Base-by-base conservation (phyloP, 768 basidiomycete species). In the Podaxis sp. region DNA sequence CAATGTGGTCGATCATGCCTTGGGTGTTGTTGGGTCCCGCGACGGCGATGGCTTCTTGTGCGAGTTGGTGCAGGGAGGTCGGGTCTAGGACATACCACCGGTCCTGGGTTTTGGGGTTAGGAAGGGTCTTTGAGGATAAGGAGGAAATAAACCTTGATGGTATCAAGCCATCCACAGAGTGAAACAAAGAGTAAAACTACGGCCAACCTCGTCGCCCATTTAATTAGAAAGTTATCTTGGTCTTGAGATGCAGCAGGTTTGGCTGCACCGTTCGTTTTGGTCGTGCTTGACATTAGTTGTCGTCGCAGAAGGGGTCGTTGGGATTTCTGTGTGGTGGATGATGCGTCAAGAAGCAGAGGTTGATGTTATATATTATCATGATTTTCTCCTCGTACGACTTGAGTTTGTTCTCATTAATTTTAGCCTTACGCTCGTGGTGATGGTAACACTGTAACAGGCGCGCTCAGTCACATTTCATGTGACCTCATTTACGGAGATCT, bases 61-160 rank as follows among this genome's bases (percentile, higher is more conserved):
- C 85, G 37, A 97, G 84, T 65, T 85, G 78, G 71, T 96, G 90
- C 15, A 98, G 77, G 54, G 76, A 76, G 2, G 76, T 75, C 2
- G 90, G 91, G 69, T 93, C 86, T 63, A 99, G 84, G 62, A 95
- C 86, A 74, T 96, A 98, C 86, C 90, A 98, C 61, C 86, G 86
- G 52, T 89, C 81, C 95, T 96, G 64, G n/a, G 53, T 15, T 58
- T 37, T 13, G 28, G 56, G 28, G 48, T 40, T 50, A 26, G 49
- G 53, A 52, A 56, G 10, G 22, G 22, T 6, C 17, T 15, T 30
- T 58, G 37, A 33, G 37, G 38, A 24, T 41, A 26, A 20, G 7
- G 13, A 59, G 26, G 48, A n/a, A 55, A 17, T 79, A 33, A 59
- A 88, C 89, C 78, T 88, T 89, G 69, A 90, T 85, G 12, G 75